Conservation (phyloP, 1,139 yeast species). For the Saccharomyces hybrid region DNA sequence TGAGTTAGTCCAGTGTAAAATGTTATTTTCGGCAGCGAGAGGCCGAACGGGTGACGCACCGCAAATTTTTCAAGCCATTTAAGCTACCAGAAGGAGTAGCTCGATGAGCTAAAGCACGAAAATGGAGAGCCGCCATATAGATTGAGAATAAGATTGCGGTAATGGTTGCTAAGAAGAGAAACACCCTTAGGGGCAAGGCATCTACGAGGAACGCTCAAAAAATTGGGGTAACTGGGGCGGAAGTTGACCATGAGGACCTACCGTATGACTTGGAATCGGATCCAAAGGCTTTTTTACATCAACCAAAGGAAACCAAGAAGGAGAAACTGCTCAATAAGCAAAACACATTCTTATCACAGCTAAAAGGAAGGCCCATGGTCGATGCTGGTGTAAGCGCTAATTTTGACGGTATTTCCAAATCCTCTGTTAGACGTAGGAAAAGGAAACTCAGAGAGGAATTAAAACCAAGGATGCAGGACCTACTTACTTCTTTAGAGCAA, state of each 20-base stretch:
- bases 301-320: constrained; percentile 46
- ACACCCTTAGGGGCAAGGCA: constrained; percentile 40
- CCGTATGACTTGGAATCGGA: constrained; percentile 15
- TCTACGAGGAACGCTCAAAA: constrained; percentile 19
- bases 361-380: constrained; percentile 33
- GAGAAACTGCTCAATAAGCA: constrained; percentile 42
- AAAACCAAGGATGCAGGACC: constrained; percentile 58
- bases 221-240: constrained; percentile 6
- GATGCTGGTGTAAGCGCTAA: constrained; percentile 11
- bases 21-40: not conserved
- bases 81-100: not conserved
- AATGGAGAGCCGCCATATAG: not conserved
- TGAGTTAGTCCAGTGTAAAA: not conserved
- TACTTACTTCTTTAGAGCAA: constrained; percentile 44
- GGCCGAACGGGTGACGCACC: not conserved
- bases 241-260: constrained; percentile 12
- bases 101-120: not conserved
- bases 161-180: constrained; percentile 43
- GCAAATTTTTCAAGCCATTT: not conserved
- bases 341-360: constrained; percentile 27
- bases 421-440: constrained; percentile 57
- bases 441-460: constrained; percentile 56
- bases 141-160: not conserved
- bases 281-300: constrained; percentile 49
- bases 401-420: constrained; percentile 46